These are phyloP conservation scores for Juncus inflexus DNA, from an alignment of 176 grass and related monocot genomes.

Conservation along the genomic window DNA sequence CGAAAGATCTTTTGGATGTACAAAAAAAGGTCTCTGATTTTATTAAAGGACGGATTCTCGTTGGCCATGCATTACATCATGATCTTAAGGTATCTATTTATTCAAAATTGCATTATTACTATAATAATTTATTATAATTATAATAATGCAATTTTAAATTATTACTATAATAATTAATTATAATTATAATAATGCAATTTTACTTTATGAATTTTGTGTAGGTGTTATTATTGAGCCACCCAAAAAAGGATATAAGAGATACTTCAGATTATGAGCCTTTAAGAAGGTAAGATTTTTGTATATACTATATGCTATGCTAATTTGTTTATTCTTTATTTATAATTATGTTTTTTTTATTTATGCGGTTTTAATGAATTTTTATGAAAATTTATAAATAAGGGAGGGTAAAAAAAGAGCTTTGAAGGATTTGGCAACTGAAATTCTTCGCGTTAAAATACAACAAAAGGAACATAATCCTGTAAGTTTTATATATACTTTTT, in stretches of 20 bases:
- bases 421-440: constrained; percentile 85
- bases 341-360: constrained; percentile 27
- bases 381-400: constrained; percentile 40
- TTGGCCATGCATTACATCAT: constrained; percentile 96
- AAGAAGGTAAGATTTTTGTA: constrained; percentile 42
- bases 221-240: constrained; percentile 82
- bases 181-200: constrained; percentile 10
- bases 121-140: constrained; percentile 15
- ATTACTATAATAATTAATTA: constrained; percentile 21
- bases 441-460: constrained; percentile 83
- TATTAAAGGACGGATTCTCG: constrained; percentile 73
- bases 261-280: constrained; percentile 81
- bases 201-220: constrained; percentile 21
- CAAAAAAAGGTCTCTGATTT: constrained; percentile 77
- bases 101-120: constrained; percentile 23
- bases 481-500: constrained; percentile 26
- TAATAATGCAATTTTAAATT: constrained; percentile 10
- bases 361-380: constrained; percentile 19
- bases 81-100: constrained; percentile 69
- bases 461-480: constrained; percentile 76
- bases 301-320: constrained; percentile 8
- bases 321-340: constrained; percentile 10
- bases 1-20: constrained; percentile 69
- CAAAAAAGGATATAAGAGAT: constrained; percentile 77
- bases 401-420: constrained; percentile 48